A percentile compares a stretch with the other conserved stretches of the same genome.
Conservation (phyloP, 2,329 filamentous ascomycete species). For the Didymellaceae sp. region DNA sequence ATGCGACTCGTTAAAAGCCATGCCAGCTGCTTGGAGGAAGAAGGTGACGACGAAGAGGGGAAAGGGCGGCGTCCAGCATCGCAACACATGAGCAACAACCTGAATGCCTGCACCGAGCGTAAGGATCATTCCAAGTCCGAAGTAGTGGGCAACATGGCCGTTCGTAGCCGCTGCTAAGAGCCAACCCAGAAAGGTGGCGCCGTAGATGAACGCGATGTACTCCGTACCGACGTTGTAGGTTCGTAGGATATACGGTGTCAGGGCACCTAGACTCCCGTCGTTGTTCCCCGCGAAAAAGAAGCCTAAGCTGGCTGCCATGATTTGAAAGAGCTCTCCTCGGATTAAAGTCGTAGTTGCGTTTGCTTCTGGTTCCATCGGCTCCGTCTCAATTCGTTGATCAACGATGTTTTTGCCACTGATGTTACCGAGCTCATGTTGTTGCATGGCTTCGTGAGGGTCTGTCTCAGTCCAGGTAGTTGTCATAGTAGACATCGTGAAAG, state of each 20-base stretch:
- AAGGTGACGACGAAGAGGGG: conserved; percentile 64
- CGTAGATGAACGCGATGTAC: conserved; percentile 57
- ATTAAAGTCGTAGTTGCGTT: neutral
- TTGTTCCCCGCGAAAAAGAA: conserved; percentile 72
- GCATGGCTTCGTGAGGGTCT: neutral
- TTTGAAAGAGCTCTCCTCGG: neutral
- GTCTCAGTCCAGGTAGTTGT: neutral
- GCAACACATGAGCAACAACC: conserved; percentile 60
- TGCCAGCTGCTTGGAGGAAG: conserved; percentile 64
- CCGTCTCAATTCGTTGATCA: too few relatives aligned
- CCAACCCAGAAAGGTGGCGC: conserved; percentile 66
- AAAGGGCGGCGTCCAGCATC: conserved; percentile 65
- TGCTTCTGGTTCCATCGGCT: neutral
- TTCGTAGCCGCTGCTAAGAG: conserved; percentile 64
- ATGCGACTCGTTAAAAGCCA: conserved; percentile 69
- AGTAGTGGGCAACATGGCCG: conserved; percentile 58
- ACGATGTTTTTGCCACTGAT: neutral
- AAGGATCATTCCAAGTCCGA: conserved; percentile 65
- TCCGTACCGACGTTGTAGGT: conserved; percentile 62
- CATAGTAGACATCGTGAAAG: neutral
- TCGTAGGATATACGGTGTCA: conserved; percentile 68
- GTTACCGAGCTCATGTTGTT: neutral
- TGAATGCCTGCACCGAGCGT: conserved; percentile 63
- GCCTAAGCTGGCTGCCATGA: conserved; percentile 54
- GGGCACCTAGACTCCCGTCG: conserved; percentile 67